Base-by-base conservation (phyloP, 1,284 basidiomycete species). In the Fomes fomentarius region DNA sequence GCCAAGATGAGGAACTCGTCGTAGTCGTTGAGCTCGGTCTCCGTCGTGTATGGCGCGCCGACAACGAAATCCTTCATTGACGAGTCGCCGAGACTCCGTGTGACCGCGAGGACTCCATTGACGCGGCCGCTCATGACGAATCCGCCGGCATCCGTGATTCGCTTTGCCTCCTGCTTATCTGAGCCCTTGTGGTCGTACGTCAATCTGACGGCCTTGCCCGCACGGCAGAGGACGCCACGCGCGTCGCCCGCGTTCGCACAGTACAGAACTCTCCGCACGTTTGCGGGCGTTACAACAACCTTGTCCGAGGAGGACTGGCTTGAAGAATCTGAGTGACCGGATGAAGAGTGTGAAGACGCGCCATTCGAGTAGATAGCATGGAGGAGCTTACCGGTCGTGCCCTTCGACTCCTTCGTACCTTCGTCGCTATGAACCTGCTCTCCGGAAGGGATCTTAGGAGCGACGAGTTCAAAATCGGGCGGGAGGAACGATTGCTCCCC, bases 21-120 rank as follows among this genome's bases (percentile, higher is more conserved):
- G 10, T 94, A 89, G 11, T 92, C 87, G 50, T 86, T 89, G 17
- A 99, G 76, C 58, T 89, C 87, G 6, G 96, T 98, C 72, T 98
- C 95, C 15, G 97, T 99, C 14, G 97, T 99, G 72, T 98, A 99
- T 10, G 97, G 97, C 33, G 93, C 85, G 1, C 97, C 97, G 39
- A 99, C 96, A 8, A 99, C 96, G 69, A 97, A 99, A 67, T 99
- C 96, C 74, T 99, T 99, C 96, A 99, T 99, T 7, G 94, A 93
- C 0, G 94, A 91, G 70, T 99, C 97, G 42, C 97, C 97, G 39
- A 99, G 77, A 62, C 94, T 96, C 46, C 97, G 82, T 15, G 97
- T 99, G 17, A 99, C 97, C 9, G 95, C 96, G 51, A 99, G 78
- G 10, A 99, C 96, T 35, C 94, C 96, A 65, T 98, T 98, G 30